Evolutionary conservation across 352 stramenopile species (phyloP).

Genomic region (Globisporangium carolinianum): DNA sequence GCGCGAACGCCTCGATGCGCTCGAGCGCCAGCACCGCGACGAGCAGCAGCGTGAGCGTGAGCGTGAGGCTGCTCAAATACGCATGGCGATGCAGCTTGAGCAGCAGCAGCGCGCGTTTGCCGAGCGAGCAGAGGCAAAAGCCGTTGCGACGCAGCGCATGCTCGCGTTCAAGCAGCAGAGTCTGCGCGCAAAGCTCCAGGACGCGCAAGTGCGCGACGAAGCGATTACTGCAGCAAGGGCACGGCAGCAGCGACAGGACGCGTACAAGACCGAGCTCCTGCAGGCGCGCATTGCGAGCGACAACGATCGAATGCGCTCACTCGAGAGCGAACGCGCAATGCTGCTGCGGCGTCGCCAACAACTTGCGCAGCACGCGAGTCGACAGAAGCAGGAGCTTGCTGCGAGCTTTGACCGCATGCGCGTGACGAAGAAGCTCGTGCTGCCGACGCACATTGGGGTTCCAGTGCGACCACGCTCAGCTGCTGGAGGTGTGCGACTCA

Average conservation of each 20-base stretch:
- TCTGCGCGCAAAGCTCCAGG: slow-evolving; percentile 41
- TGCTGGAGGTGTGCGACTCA: slow-evolving; percentile 5
- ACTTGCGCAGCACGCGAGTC: slow-evolving; percentile 48
- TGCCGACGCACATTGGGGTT: slow-evolving; percentile 40
- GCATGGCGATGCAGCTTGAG: slow-evolving; percentile 51
- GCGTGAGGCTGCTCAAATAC: slow-evolving; percentile 14
- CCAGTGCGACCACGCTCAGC: slow-evolving; percentile 40
- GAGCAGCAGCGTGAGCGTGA: slow-evolving; percentile 47
- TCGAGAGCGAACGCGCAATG: slow-evolving; percentile 51
- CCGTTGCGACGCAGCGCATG: slow-evolving; percentile 32
- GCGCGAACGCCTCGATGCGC: slow-evolving; percentile 1
- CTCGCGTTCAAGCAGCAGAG: slow-evolving; percentile 47
- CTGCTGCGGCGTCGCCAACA: slow-evolving; percentile 56
- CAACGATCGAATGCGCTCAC: slow-evolving; percentile 35
- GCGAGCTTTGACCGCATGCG: slow-evolving; percentile 82
- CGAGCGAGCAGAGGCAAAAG: slow-evolving; percentile 51
- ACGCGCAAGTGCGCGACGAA: slow-evolving; percentile 74
- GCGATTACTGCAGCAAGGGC: slow-evolving; percentile 57
- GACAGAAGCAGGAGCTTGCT: slow-evolving; percentile 68
- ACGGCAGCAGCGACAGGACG: slow-evolving; percentile 56
- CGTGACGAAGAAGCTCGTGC: slow-evolving; percentile 66
- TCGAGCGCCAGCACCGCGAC: slow-evolving; percentile 37
- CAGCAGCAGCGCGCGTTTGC: slow-evolving; percentile 35
- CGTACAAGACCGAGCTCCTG: slow-evolving; percentile 49
- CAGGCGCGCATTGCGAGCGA: slow-evolving; percentile 60